Base-by-base conservation (phyloP, 306 rosid species). In the Trifolium repens region DNA sequence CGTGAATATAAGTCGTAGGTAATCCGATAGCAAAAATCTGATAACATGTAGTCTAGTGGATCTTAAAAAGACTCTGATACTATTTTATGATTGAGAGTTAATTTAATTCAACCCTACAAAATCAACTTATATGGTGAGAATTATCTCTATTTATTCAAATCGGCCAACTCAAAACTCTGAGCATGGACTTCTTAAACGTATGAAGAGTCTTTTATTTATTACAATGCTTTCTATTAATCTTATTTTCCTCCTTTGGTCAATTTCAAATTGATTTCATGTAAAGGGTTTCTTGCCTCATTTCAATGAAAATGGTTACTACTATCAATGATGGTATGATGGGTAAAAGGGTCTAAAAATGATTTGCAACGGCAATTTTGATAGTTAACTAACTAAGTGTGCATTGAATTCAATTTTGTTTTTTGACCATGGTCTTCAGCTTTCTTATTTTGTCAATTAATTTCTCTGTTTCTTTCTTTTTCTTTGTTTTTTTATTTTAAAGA, bases 271-370 rank as follows among this genome's bases (percentile, higher is more conserved):
- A 40, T 64, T 17, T 61, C 24, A 75, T 72, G 57, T 5, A 16
- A 71, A 52, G 52, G 59, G 67, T 26, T 64, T 64, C 30, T 75
- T 69, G 16, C 58, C 52, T 22, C 72, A 71, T 81, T 81, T 76
- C 64, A 42, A 52, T 71, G 59, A 75, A 72, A 78, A 39, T 69
- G 24, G 81, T 74, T 78, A 74, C 37, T 44, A 81, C 78, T 74
- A 59, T 53, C 19, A 17, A 52, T 70, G 66, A 81, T 78, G 78
- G 72, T 78, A 79, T 78, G 73, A 55, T 80, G 59, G 82, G 71
- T 67, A 68, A 73, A 72, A 77, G 46, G 37, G 53, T 5, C 42
- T 44, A 49, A 47, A 84, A 68, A 72, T 73, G 77, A 73, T 80
- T 55, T 35, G 19, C 4, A 27, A 14, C 1, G 7, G 7, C 12